Percentiles rank a stretch among this genome's conserved stretches.
phyloP scores from a whole-genome alignment of 345 rosid species.

The Excoecaria cochinchinensis region DNA sequence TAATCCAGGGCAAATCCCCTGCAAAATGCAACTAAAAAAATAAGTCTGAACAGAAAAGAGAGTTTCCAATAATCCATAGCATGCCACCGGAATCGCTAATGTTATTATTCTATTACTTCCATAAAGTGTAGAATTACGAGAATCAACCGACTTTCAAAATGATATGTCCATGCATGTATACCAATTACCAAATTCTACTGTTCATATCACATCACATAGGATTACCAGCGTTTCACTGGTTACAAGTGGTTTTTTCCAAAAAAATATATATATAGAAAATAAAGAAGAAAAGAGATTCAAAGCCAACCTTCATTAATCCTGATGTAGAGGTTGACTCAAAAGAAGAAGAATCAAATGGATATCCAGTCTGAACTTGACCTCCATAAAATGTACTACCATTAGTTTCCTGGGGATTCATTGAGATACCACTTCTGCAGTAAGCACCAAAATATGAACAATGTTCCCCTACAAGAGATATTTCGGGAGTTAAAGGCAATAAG shows the following conservation, averaged over 20 bases:
- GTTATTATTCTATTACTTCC: not conserved
- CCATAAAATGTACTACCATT: slow-evolving; percentile 41
- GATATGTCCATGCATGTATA: not conserved
- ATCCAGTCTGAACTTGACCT: slow-evolving; percentile 26
- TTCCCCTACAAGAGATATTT: slow-evolving; percentile 76
- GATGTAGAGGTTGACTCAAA: slow-evolving; percentile 47
- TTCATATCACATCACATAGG: not conserved
- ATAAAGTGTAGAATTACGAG: not conserved
- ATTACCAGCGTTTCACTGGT: not conserved
- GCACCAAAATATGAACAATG: slow-evolving; percentile 90
- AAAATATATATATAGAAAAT: not conserved
- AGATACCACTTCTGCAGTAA: slow-evolving; percentile 50
- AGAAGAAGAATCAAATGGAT: slow-evolving; percentile 36
- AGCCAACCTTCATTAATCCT: slow-evolving; percentile 77
- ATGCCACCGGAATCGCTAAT: not conserved
- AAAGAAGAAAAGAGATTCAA: not conserved
- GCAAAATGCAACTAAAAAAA: slow-evolving; percentile 18
- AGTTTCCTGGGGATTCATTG: slow-evolving; percentile 35
- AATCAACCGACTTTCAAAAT: slow-evolving; percentile 2
- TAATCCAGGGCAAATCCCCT: slow-evolving; percentile 88
- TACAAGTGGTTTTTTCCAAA: not conserved
- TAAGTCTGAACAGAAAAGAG: not conserved
- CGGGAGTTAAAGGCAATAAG: slow-evolving; percentile 81
- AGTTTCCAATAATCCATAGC: not conserved
- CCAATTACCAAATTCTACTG: not conserved